Percentiles rank a stretch among this genome's conserved stretches.
Evolutionary conservation across 352 stramenopile species (phyloP).

Genomic region (Globisporangium lucens): DNA sequence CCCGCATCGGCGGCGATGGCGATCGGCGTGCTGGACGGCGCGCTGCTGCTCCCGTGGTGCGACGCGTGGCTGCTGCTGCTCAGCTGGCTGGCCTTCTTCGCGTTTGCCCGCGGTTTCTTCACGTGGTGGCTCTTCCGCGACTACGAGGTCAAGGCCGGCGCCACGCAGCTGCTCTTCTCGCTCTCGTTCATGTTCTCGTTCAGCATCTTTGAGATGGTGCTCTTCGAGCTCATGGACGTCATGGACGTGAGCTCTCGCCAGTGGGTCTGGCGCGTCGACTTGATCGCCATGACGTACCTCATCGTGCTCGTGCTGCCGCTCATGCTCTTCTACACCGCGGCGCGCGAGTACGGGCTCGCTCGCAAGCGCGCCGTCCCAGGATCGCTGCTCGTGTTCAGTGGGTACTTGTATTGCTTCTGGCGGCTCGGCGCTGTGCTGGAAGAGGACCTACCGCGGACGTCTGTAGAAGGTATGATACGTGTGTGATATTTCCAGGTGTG

Average conservation of each 20-base stretch:
- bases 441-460: slow-evolving; percentile 32
- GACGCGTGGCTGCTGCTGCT: slow-evolving; percentile 29
- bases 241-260: slow-evolving; percentile 59
- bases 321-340: slow-evolving; percentile 72
- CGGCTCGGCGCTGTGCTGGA: slow-evolving; percentile 55
- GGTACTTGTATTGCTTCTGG: slow-evolving; percentile 81
- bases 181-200: slow-evolving; percentile 74
- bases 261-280: slow-evolving; percentile 72
- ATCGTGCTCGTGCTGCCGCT: slow-evolving; percentile 73
- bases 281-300: slow-evolving; percentile 76
- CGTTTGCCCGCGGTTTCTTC: slow-evolving; percentile 80
- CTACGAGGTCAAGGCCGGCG: slow-evolving; percentile 64
- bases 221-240: slow-evolving; percentile 78
- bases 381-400: slow-evolving; percentile 26
- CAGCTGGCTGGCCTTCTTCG: slow-evolving; percentile 58
- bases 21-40: slow-evolving; percentile 13
- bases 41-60: slow-evolving; percentile 24
- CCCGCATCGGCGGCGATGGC: not conserved
- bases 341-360: slow-evolving; percentile 52
- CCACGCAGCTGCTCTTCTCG: slow-evolving; percentile 68
- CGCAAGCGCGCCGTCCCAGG: slow-evolving; percentile 22
- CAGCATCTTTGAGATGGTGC: slow-evolving; percentile 76
- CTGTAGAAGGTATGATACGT: slow-evolving; percentile 38
- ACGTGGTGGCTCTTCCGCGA: slow-evolving; percentile 82
- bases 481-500: not conserved